These are phyloP conservation scores for Sarcomyxa edulis DNA, from an alignment of 768 basidiomycete species.

Conservation along the genomic window DNA sequence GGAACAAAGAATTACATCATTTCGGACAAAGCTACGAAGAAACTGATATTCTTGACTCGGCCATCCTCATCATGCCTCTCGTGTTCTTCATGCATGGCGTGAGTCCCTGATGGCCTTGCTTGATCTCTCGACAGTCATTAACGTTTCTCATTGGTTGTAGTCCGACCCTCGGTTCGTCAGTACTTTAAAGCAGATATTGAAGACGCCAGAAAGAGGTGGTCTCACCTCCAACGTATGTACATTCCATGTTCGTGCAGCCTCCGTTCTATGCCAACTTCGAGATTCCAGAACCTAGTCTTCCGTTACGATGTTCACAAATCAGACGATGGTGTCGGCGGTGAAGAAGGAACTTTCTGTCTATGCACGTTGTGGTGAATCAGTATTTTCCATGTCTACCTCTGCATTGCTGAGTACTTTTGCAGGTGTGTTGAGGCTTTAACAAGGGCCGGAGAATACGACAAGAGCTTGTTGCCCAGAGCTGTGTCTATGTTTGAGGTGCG, in stretches of 20 bases:
- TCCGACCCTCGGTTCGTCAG: slow-evolving; percentile 85
- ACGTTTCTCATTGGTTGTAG: slow-evolving; percentile 27
- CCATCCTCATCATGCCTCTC: slow-evolving; percentile 88
- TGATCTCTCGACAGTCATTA: neutral
- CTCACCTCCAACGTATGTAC: slow-evolving; percentile 75
- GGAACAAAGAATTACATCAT: slow-evolving; percentile 63
- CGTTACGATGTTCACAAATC: slow-evolving; percentile 85
- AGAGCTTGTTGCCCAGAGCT: slow-evolving; percentile 56
- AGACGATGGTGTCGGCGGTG: slow-evolving; percentile 92
- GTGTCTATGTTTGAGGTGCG: slow-evolving; percentile 87
- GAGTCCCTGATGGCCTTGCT: slow-evolving; percentile 18
- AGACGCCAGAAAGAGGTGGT: slow-evolving; percentile 85
- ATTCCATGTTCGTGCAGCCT: neutral
- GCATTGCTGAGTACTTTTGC: neutral
- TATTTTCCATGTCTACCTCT: neutral
- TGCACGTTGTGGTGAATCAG: slow-evolving; percentile 67
- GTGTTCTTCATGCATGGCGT: slow-evolving; percentile 88
- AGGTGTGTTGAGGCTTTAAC: slow-evolving; percentile 90
- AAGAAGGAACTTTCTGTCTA: slow-evolving; percentile 92
- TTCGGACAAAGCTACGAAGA: slow-evolving; percentile 94
- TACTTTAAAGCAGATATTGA: slow-evolving; percentile 80
- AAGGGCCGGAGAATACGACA: slow-evolving; percentile 78
- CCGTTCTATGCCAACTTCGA: no score
- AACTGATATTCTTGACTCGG: slow-evolving; percentile 73
- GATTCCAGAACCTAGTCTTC: slow-evolving; percentile 68